Evolutionary conservation across 164 flowering plant genomes (phyloP).

Genomic region (Sextonia rubra): DNA sequence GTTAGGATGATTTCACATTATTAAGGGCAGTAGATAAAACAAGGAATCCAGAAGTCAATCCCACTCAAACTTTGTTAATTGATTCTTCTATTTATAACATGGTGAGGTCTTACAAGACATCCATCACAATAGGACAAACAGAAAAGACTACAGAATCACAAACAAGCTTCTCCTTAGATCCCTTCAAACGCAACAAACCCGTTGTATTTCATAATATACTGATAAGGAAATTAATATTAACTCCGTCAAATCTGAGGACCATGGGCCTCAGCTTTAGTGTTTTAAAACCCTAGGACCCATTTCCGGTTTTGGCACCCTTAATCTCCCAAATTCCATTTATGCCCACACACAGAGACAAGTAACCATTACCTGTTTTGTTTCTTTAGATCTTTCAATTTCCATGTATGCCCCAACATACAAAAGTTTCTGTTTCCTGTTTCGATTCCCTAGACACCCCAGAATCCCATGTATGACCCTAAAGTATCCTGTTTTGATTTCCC

Average conservation of each 20-base stretch:
- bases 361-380: no score
- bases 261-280: background rate
- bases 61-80: no score
- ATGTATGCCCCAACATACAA: no score
- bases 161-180: background rate
- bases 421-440: no score
- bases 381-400: no score
- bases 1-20: no score
- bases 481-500: no score
- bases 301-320: background rate
- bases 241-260: background rate
- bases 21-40: no score
- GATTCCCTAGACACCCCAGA: no score
- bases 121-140: conserved; percentile 2
- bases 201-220: background rate
- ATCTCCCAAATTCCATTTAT: background rate
- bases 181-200: background rate
- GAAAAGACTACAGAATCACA: background rate
- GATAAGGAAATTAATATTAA: background rate
- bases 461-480: no score
- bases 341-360: no score
- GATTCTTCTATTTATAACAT: background rate
- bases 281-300: background rate
- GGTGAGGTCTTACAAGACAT: background rate
- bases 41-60: no score